A percentile compares a stretch with the other conserved stretches of the same genome.
These are phyloP conservation scores for Amanita muscaria DNA, from an alignment of 768 basidiomycete species.

Conservation along the genomic window DNA sequence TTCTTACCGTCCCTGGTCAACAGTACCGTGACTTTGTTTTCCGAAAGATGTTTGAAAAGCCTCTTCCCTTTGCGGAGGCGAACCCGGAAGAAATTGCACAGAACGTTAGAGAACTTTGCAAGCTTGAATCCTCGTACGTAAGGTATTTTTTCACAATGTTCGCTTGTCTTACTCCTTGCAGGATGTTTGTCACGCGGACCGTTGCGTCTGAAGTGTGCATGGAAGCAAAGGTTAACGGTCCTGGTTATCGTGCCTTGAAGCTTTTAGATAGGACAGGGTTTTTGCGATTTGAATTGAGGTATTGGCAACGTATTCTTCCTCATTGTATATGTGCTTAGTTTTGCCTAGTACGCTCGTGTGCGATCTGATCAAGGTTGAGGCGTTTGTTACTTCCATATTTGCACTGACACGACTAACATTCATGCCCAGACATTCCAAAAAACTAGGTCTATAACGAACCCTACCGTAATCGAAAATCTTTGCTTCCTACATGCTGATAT, in stretches of 20 bases:
- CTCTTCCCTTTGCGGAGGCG: constrained; percentile 37
- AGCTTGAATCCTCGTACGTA: constrained; percentile 57
- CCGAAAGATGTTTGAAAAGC: constrained; percentile 75
- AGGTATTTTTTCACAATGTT: constrained; percentile 3
- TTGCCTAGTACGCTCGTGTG: constrained; percentile 41
- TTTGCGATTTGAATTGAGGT: constrained; percentile 64
- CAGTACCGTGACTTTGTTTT: constrained; percentile 84
- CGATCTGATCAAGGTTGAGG: constrained; percentile 56
- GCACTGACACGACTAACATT: constrained; percentile 6
- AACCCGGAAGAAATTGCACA: constrained; percentile 54
- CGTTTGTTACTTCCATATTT: neutral
- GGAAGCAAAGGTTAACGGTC: constrained; percentile 66
- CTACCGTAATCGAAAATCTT: constrained; percentile 41
- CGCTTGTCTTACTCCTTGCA: constrained; percentile 19
- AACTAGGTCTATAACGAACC: constrained; percentile 54
- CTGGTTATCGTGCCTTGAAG: constrained; percentile 62
- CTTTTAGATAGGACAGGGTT: constrained; percentile 53
- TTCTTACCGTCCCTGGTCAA: constrained; percentile 1
- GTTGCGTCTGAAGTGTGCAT: constrained; percentile 80
- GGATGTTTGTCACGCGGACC: constrained; percentile 77
- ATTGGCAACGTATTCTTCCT: constrained; percentile 17
- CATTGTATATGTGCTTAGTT: constrained; percentile 11
- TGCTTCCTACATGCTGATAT: constrained; percentile 61
- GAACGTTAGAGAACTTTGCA: constrained; percentile 65
- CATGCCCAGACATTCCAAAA: constrained; percentile 54